These are phyloP conservation scores for Dictyostelium intermedium DNA, from an alignment of 78 protist genomes.

Conservation along the genomic window DNA sequence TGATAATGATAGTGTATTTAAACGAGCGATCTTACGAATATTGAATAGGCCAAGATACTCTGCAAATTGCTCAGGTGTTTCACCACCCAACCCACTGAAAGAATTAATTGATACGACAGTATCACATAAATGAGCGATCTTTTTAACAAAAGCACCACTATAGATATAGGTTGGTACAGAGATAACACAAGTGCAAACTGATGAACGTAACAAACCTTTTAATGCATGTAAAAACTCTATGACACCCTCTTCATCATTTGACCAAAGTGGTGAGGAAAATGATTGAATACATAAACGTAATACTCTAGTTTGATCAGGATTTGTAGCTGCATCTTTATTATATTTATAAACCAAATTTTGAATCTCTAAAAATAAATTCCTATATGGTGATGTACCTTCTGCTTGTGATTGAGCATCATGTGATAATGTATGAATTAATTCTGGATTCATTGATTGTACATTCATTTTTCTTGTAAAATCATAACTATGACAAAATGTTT, in stretches of 20 bases:
- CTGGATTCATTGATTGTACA: conserved; percentile 44
- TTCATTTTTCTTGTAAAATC: conserved; percentile 73
- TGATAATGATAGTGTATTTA: conserved; percentile 70
- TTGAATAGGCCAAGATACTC: conserved; percentile 79
- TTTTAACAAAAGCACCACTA: conserved; percentile 26
- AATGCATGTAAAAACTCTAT: conserved; percentile 73
- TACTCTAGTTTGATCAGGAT: neutral
- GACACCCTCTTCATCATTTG: conserved; percentile 65
- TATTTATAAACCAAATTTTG: conserved; percentile 48
- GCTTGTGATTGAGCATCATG: neutral
- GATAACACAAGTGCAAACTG: conserved; percentile 58
- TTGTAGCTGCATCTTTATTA: conserved; percentile 35
- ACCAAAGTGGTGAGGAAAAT: conserved; percentile 71
- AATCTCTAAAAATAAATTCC: conserved; percentile 47
- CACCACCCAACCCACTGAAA: conserved; percentile 63
- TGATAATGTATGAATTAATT: conserved; percentile 36
- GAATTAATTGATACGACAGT: conserved; percentile 63
- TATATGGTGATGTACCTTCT: conserved; percentile 50
- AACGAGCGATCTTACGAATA: conserved; percentile 55
- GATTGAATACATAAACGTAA: conserved; percentile 46
- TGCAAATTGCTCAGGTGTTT: conserved; percentile 59
- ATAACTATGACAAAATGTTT: conserved; percentile 48
- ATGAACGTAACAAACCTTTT: conserved; percentile 67
- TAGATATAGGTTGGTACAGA: conserved; percentile 78
- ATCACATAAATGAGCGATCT: conserved; percentile 60